Evolutionary conservation across 192 early-diverging fungal genomes (phyloP).

Genomic region (Blastocladiella britannica): DNA sequence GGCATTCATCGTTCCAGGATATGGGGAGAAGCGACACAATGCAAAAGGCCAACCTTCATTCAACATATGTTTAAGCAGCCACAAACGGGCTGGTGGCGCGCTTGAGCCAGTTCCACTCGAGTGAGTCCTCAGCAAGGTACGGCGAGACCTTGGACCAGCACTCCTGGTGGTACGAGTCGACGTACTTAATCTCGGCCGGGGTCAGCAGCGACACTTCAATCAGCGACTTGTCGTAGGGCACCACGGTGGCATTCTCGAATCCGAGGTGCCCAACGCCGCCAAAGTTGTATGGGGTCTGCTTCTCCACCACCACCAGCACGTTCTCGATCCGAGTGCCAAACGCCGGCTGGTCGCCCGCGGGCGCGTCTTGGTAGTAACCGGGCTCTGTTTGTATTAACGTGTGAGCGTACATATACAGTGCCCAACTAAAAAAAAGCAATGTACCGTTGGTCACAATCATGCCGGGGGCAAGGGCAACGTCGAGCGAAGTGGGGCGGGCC

Average conservation of each 20-base stretch:
- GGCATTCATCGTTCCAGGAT: too few relatives aligned
- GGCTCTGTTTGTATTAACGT: too few relatives aligned
- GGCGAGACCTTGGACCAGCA: conserved; percentile 62
- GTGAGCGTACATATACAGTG: too few relatives aligned
- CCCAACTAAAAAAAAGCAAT: too few relatives aligned
- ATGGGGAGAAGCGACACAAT: too few relatives aligned
- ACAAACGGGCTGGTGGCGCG: conserved; percentile 55
- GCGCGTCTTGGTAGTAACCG: conserved; percentile 53
- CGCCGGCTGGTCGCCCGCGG: conserved; percentile 59
- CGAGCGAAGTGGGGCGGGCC: conserved; percentile 48
- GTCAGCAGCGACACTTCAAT: conserved; percentile 49
- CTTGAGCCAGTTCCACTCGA: conserved; percentile 61
- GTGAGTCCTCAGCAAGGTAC: conserved; percentile 39
- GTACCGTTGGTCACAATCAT: conserved; percentile 97
- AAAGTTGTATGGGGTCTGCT: conserved; percentile 61
- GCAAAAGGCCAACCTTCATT: too few relatives aligned
- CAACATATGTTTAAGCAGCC: too few relatives aligned
- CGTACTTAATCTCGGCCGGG: conserved; percentile 57
- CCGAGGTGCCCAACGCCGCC: conserved; percentile 57
- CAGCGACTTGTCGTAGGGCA: conserved; percentile 70
- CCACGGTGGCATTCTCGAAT: conserved; percentile 78
- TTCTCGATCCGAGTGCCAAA: conserved; percentile 98
- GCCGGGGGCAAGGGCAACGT: conserved; percentile 52
- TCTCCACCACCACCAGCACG: conserved; percentile 58
- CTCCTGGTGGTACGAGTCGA: conserved; percentile 64